Base-by-base conservation (phyloP, 495 filamentous ascomycete genomes). In the Cudoniella acicularis region DNA sequence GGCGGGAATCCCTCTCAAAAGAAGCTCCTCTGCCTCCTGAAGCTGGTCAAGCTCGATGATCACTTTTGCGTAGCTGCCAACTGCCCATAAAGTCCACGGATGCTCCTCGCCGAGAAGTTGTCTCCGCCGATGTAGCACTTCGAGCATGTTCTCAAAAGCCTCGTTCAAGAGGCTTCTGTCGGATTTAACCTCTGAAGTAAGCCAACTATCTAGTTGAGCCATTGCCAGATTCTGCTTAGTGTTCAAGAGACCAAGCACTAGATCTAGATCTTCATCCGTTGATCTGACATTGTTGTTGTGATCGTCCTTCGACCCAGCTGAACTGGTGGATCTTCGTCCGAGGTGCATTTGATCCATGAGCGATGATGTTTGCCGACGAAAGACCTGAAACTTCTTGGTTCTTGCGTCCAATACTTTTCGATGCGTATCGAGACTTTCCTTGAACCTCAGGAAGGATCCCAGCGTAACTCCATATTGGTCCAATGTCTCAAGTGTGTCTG, bases 61-160 rank as follows among this genome's bases (percentile, higher is more conserved):
- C 42, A 68, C 63, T 10, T 56, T 53, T 16, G 67, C 67, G 11
- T 66, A 56, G 30, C 63, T 61, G 13, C 57, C 48, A 17, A 49
- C 43, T 18, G 67, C 49, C 63, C 66, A 68, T 23, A 69, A 52
- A 4, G 67, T 69, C 45, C 56, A 63, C 9, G 49, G 54, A 49
- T 69, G 66, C 54, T 69, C 62, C 42, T 51, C 61, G 2, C 67
- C 66, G 0, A 69, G 47, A 30, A 57, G 62, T 23, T 63, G 40
- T 42, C 49, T 56, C 25, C 66, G 59, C 49, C 61, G 47, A 13
- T 65, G 9, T 36, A 18, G 13, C 4, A 36, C 30, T 36, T 36
- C 13, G 4, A 4, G 30, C 30, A 36, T 36, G 30, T 6, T 36
- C 6, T 4, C 30, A 6, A 6, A 6, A 36, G 30, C 30, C 13